Base-by-base conservation (phyloP, 2,329 filamentous ascomycete species). In the Massarina eburnea region DNA sequence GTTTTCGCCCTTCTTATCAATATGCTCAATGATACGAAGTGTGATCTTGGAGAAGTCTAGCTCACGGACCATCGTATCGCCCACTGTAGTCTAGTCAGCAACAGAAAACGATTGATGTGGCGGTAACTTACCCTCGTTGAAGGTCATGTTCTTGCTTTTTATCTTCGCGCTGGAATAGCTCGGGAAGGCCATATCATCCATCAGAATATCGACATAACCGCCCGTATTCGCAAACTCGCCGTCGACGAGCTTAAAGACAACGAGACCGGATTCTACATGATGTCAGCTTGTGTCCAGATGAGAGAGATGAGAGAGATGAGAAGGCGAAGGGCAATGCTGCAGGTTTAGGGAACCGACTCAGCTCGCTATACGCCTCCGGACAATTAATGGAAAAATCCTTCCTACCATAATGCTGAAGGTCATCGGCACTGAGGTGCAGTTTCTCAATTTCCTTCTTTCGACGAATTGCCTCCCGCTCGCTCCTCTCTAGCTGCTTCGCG, bases 31-130 rank as follows among this genome's bases (percentile, higher is more conserved):
- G 38, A 96, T 79, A 46, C 91, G 88, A 54, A 99, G 80, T 0
- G 91, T 97, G 47, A 99, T 83, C 55, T 87, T 88, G 3, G 94
- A 99, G 59, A 96, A 91, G 54, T 99, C 95, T n/a, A 99, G 80
- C 70, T 99, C 94, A 51, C 94, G 89, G 49, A 99, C 88, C 72
- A 99, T 91, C 43, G 91, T 94, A 71, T 99, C 94, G 39, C 92
- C 91, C 62, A 91, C 77, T 80, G 52, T 12, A 7, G 14, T n/a
- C 8, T 10, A 14, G 45, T 74, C 51, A 69, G 61, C 48, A 22
- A 47, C 10, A 30, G 29, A 39, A 10, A 41, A 15, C n/a, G n/a
- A 43, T 3, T 15, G 20, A 7, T 8, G 18, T 14, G 26, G 2
- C 7, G 8, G 3, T 19, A 39, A 21, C 21, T 53, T 68, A 76